phyloP scores from a whole-genome alignment of 2,329 filamentous ascomycete species.

The Gremmenia infestans region DNA sequence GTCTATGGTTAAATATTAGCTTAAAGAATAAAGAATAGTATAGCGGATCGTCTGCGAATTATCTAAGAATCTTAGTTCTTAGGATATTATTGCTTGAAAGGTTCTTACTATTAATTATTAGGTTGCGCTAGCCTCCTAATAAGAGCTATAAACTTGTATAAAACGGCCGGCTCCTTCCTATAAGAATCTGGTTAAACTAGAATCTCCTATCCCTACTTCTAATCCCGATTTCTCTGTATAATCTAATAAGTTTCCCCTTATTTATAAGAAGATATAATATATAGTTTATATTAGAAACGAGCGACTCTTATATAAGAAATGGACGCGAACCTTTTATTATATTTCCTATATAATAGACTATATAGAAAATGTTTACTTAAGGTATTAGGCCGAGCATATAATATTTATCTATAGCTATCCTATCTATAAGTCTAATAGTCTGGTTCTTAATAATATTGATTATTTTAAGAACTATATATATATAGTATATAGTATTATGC shows the following conservation, averaged over 20 bases:
- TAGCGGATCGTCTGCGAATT: constrained; percentile 19
- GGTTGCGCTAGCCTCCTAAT: constrained; percentile 15
- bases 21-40: constrained; percentile 18
- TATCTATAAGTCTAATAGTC: no score
- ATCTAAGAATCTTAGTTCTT: constrained; percentile 14
- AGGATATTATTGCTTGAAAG: constrained; percentile 14
- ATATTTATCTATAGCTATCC: no score
- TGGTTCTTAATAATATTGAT: no score
- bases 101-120: constrained; percentile 18
- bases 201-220: constrained; percentile 5
- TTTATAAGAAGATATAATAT: constrained; percentile 13
- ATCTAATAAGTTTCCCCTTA: constrained; percentile 12
- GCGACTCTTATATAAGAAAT: background rate
- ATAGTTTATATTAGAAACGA: background rate
- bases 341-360: background rate
- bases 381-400: no score
- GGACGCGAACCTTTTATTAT: background rate
- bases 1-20: constrained; percentile 16
- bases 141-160: constrained; percentile 16
- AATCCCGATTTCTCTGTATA: constrained; percentile 7
- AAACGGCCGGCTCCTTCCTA: constrained; percentile 1
- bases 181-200: constrained; percentile 9
- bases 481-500: no score
- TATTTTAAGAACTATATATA: no score
- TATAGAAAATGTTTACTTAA: background rate